Base-by-base conservation (phyloP, 2,329 filamentous ascomycete species). In the Pseudogymnoascus destructans region DNA sequence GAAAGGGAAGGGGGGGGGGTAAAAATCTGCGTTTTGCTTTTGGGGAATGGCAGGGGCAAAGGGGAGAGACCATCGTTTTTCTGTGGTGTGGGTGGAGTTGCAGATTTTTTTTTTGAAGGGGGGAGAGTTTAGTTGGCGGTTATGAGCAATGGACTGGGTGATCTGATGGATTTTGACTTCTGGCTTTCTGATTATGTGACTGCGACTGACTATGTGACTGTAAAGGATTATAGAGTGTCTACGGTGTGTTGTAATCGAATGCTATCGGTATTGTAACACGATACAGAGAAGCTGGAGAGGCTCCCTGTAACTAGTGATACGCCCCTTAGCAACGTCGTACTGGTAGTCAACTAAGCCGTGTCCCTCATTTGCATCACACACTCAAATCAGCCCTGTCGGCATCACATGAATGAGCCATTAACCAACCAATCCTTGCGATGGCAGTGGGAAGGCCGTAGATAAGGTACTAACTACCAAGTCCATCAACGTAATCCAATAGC, bases 61-160 rank as follows among this genome's bases (percentile, higher is more conserved):
- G n/a, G n/a, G 40, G 40, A 10, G 40, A 25, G 40, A 49, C 40
- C 40, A 11, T 27, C 10, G 9, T 40, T 21, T 40, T 25, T 46
- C 21, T 25, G 40, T 25, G 19, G 40, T 21, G 9, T 46, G 13
- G 40, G 40, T 21, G 40, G 40, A 49, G 40, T 49, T 49, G 21
- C 15, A 49, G 40, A 49, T 49, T 46, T 13, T 46, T 25, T 25
- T 46, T 46, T 46, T 46, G 9, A 7, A 9, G 13, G 40, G n/a
- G 13, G 10, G n/a, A 9, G 36, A 38, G 13, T 49, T 49, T 49
- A 49, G 21, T 49, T 27, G 21, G 40, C 6, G 36, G 19, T 49
- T 49, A 49, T 49, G 40, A 49, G 21, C 40, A 49, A 49, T 49
- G 40, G 40, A 49, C 40, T 49, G 40, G 21, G 40, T 49, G 40